phyloP scores from a whole-genome alignment of 2,329 filamentous ascomycete genomes.

The Chaetoscypha palmicola region DNA sequence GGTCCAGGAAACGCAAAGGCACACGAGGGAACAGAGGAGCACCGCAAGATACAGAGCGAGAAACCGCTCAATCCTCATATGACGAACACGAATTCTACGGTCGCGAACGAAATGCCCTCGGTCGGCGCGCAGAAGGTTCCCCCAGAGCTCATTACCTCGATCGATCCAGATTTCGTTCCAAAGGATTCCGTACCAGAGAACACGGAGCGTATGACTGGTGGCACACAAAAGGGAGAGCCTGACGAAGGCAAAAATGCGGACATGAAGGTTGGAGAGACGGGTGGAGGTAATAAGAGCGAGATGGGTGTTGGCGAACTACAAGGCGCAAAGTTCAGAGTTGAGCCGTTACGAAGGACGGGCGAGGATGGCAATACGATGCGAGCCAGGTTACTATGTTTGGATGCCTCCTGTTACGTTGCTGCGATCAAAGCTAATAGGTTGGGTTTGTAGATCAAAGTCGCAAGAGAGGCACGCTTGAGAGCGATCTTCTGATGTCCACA shows the following conservation, averaged over 20 bases:
- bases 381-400: slow-evolving; percentile 65
- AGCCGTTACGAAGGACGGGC: slow-evolving; percentile 77
- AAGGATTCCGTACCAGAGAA: slow-evolving; percentile 55
- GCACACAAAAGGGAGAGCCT: slow-evolving; percentile 46
- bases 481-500: slow-evolving; percentile 90
- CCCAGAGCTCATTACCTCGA: slow-evolving; percentile 52
- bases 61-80: slow-evolving; percentile 55
- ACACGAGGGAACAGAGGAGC: slow-evolving; percentile 45
- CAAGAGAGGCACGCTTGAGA: slow-evolving; percentile 92
- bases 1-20: slow-evolving; percentile 29
- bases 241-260: slow-evolving; percentile 44
- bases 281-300: slow-evolving; percentile 32
- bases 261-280: slow-evolving; percentile 73
- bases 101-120: slow-evolving; percentile 54
- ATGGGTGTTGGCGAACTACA: slow-evolving; percentile 81
- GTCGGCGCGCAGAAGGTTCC: slow-evolving; percentile 50
- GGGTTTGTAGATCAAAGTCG: slow-evolving; percentile 76
- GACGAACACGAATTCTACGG: slow-evolving; percentile 57
- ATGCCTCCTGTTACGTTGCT: slow-evolving; percentile 1
- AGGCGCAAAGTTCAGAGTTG: slow-evolving; percentile 77
- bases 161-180: slow-evolving; percentile 48
- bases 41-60: slow-evolving; percentile 48
- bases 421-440: slow-evolving; percentile 4
- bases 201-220: slow-evolving; percentile 59
- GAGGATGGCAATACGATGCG: slow-evolving; percentile 83